These are phyloP conservation scores for Crithidia sp. DNA, from an alignment of 208 protist genomes.

Conservation along the genomic window DNA sequence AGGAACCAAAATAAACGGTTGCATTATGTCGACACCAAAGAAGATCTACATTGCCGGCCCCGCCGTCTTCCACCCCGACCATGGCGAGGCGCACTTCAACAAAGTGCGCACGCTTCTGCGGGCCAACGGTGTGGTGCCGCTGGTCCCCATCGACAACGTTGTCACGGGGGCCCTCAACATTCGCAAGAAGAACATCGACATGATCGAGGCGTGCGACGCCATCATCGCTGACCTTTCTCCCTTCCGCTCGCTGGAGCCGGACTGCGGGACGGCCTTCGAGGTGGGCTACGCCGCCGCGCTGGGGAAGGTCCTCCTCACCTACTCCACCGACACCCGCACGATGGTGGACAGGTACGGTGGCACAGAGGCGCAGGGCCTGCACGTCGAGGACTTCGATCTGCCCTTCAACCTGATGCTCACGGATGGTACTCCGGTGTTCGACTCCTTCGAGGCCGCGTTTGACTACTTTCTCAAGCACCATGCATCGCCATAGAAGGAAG, in stretches of 20 bases:
- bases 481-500: not conserved
- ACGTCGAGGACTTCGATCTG: constrained; percentile 72
- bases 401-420: constrained; percentile 86
- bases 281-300: constrained; percentile 81
- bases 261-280: constrained; percentile 83
- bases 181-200: constrained; percentile 75
- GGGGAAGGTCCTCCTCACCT: constrained; percentile 69
- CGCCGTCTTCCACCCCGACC: constrained; percentile 72
- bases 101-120: constrained; percentile 49
- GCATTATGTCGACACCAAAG: constrained; percentile 25
- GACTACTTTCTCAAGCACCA: constrained; percentile 36
- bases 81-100: constrained; percentile 63
- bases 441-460: constrained; percentile 77
- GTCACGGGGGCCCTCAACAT: constrained; percentile 56
- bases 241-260: constrained; percentile 78
- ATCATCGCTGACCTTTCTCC: constrained; percentile 87
- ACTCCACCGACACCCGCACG: constrained; percentile 52
- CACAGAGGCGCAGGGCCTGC: constrained; percentile 47
- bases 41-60: constrained; percentile 86
- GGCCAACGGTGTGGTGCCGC: constrained; percentile 43
- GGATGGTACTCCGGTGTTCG: constrained; percentile 60
- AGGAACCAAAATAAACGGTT: not conserved
- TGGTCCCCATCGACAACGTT: constrained; percentile 69
- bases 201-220: constrained; percentile 74
- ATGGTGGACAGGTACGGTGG: constrained; percentile 77